Conservation (phyloP, 257 asterid genomes). For the Ophiorrhiza pumila region DNA sequence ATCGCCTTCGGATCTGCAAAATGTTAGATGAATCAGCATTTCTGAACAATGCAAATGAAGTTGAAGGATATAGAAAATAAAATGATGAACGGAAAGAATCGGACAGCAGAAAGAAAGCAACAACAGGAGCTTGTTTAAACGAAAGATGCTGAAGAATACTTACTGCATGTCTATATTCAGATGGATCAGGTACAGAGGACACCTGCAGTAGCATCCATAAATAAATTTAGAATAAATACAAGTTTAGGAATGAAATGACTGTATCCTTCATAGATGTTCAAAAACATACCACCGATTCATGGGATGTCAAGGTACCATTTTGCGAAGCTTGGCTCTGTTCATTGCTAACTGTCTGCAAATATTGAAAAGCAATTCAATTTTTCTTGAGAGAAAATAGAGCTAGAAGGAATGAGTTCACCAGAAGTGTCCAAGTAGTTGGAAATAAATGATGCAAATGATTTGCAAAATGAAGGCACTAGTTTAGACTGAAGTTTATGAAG, state of each 20-base stretch:
- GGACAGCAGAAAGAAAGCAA: background rate
- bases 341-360: constrained; percentile 8
- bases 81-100: background rate
- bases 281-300: constrained; percentile 10
- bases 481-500: background rate
- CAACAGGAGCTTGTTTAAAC: background rate
- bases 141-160: constrained; percentile 21
- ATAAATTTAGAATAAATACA: background rate
- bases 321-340: constrained; percentile 5
- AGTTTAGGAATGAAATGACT: background rate
- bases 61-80: too few relatives aligned
- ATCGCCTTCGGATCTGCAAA: constrained; percentile 51
- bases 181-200: constrained; percentile 23
- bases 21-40: background rate
- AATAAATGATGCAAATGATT: background rate
- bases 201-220: constrained; percentile 23
- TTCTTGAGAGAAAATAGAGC: background rate
- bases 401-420: too few relatives aligned
- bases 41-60: background rate
- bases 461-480: background rate
- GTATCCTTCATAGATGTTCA: background rate
- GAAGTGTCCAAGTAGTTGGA: background rate
- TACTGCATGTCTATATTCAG: constrained; percentile 55
- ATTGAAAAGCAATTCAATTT: background rate
- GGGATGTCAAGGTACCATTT: background rate